A percentile compares a stretch with the other conserved stretches of the same genome.
These are phyloP conservation scores for Calonectria honghensis DNA, from an alignment of 2,329 filamentous ascomycete species.

Conservation along the genomic window DNA sequence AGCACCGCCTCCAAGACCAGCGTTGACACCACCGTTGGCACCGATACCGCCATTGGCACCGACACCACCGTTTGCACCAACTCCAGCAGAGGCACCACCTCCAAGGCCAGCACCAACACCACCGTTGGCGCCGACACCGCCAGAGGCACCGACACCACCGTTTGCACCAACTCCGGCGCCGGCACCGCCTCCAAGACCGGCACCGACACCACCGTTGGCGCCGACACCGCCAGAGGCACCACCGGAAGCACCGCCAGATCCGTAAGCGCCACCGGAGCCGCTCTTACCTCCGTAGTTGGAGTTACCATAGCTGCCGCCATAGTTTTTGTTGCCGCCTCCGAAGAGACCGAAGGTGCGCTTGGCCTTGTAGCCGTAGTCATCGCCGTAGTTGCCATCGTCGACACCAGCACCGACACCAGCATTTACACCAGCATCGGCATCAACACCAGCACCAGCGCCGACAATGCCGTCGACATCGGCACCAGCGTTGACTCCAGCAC, in stretches of 20 bases:
- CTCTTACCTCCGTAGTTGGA: neutral
- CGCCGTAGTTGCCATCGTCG: neutral
- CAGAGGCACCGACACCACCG: neutral
- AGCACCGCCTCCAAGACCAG: neutral
- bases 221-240: neutral
- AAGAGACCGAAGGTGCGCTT: conserved; percentile 19
- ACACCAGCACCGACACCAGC: neutral
- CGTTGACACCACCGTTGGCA: neutral
- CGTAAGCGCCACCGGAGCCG: neutral
- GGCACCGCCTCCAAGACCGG: too few species aligned
- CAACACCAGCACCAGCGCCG: neutral
- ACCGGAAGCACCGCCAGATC: neutral
- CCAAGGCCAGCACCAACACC: neutral
- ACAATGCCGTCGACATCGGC: neutral
- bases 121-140: too few species aligned
- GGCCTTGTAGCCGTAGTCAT: conserved; percentile 9
- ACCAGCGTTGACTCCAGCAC: neutral
- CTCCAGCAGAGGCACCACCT: neutral
- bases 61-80: neutral
- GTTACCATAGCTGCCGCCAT: neutral
- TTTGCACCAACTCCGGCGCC: too few species aligned
- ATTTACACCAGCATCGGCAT: neutral
- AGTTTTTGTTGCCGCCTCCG: neutral
- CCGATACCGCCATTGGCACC: neutral
- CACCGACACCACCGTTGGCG: neutral